Evolutionary conservation across 352 stramenopile genomes (phyloP), one percentile per base, ranked within the genome.

Genomic region (Phytophthora agathidicida): DNA sequence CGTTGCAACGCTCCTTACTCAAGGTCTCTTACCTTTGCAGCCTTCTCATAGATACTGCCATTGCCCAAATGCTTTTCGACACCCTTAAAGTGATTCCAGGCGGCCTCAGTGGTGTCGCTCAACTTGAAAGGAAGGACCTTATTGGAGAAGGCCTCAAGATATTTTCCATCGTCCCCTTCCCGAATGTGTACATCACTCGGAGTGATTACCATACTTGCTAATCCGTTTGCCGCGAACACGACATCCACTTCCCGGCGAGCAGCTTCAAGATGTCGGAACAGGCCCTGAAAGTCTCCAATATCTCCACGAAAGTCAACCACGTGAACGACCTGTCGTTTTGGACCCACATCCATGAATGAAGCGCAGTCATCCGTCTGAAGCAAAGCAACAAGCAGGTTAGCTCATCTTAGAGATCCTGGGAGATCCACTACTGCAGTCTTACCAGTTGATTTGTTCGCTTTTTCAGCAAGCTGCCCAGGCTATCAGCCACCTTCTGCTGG

Each of bases 401-500:
- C 28, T 37, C n/a, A 53, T 9, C 3, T 43, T 32, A n/a, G 14
- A 3, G 3, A 43, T n/a, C n/a, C n/a, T n/a, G n/a, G 11, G 31
- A 33, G 16, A 38, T 0, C 14, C n/a, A n/a, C n/a, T n/a, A n/a
- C 20, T 42, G 16, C 26, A 28, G 36, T 20, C 17, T n/a, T 65
- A 75, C 65, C 43, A 62, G 23, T 35, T 68, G 41, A 32, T 23
- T 65, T 6, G 36, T 20, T 30, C 65, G 65, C 30, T 71, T 67
- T 32, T 71, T 53, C 19, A 82, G 46, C n/a, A 78, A 39, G 31
- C 44, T 68, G 38, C 69, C 64, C 11, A 86, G 43, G 4, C 45
- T 70, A 30, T 59, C 71, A 16, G 63, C 65, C 6, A 82, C 63
- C 27, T 68, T 74, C 37, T 65, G 57, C 36, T 86, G 73, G 13